Evolutionary conservation across 331 rosid species (phyloP), one percentile per base, ranked within the genome.

Genomic region (Acacia concinna): DNA sequence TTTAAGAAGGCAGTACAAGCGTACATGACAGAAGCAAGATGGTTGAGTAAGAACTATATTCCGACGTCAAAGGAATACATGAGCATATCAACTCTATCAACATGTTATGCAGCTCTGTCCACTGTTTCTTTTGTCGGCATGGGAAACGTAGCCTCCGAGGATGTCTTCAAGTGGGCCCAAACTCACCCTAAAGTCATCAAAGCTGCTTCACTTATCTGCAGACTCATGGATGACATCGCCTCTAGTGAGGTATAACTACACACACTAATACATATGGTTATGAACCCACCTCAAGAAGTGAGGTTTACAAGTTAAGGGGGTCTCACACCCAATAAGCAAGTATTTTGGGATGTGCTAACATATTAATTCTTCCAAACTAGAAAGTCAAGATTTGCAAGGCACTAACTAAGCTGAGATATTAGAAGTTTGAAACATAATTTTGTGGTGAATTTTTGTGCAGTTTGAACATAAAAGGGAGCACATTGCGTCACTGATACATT

Each of bases 381-480:
- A 10, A 56, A 56, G 4, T 8, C 8, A 54, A 25, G 34, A 11
- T 59, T 4, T 59, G 32, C n/a, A n/a, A 20, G 57, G 59, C 25
- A 15, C 18, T 51, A 51, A 6, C 1, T 17, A 41, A 41, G 51
- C 51, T 52, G 1, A 6, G 57, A 20, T n/a, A n/a, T 52, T 52
- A 52, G 1, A 52, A n/a, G 12, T 52, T 52, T 51, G 10, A 18
- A 23, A 23, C 18, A 35, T 5, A 38, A 38, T 8, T 4, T 25
- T 10, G 11, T 8, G 6, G 64, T 10, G 20, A 6, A n/a, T 6
- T 27, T 60, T 28, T 62, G 40, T 38, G 31, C 52, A 68, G 91
- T 77, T 81, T 79, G 88, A 84, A 17, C 79, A 89, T 27, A 35
- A 82, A 37, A 71, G 93, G 73, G 81, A 71, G 17, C 86, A 89